These are phyloP conservation scores for Mallotus japonicus DNA, from an alignment of 441 rosid species.

Conservation along the genomic window DNA sequence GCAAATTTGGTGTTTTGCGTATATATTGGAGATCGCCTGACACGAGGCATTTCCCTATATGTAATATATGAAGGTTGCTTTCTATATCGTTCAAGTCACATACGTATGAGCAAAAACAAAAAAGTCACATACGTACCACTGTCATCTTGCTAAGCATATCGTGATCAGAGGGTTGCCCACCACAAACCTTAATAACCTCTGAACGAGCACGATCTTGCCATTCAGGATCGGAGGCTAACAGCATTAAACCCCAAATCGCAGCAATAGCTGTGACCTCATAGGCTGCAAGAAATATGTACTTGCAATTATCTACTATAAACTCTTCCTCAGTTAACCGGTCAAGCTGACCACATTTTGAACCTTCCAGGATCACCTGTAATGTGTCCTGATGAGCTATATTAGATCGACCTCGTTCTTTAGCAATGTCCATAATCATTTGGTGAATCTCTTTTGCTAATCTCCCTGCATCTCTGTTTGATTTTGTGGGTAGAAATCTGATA, in stretches of 20 bases:
- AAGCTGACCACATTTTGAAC: slow-evolving; percentile 2
- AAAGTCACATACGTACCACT: slow-evolving; percentile 4
- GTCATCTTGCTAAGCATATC: slow-evolving; percentile 18
- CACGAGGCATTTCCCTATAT: no score
- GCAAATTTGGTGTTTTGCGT: no score
- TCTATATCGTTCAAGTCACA: no score
- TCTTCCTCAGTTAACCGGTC: slow-evolving; percentile 7
- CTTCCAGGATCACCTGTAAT: slow-evolving; percentile 10
- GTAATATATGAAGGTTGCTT: no score
- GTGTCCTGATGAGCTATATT: slow-evolving; percentile 4
- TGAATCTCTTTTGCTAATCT: slow-evolving; percentile 14
- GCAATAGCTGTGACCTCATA: slow-evolving; percentile 26
- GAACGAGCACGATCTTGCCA: slow-evolving; percentile 23
- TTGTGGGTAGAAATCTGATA: slow-evolving; percentile 23
- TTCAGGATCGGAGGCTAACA: slow-evolving; percentile 22
- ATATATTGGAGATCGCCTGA: no score
- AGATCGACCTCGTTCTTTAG: neutral
- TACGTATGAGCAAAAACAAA: no score
- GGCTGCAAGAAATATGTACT: slow-evolving; percentile 24
- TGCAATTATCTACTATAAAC: slow-evolving; percentile 33
- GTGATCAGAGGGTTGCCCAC: slow-evolving; percentile 9
- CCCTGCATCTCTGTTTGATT: slow-evolving; percentile 5
- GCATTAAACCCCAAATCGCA: slow-evolving; percentile 26
- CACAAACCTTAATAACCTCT: slow-evolving; percentile 19
- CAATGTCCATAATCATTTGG: slow-evolving; percentile 10